A percentile compares a stretch with the other conserved stretches of the same genome.
Evolutionary conservation across 768 basidiomycete genomes (phyloP).

Genomic region (Gautieria morchelliformis): DNA sequence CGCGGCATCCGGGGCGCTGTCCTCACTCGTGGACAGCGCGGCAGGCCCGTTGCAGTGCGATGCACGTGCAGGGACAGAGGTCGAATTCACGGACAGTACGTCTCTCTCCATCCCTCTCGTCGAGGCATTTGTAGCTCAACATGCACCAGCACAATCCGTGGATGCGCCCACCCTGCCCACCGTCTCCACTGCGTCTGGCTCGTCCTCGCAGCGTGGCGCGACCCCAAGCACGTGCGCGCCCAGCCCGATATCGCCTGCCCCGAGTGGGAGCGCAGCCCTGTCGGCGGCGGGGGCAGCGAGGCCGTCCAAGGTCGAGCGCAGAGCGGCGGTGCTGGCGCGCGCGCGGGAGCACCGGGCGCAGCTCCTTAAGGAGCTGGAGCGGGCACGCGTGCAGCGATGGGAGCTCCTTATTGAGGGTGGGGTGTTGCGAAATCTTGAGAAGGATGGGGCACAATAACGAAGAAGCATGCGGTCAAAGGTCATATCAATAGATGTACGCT

Average conservation of each 20-base stretch:
- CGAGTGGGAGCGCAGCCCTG: not conserved
- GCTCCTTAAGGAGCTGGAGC: constrained; percentile 45
- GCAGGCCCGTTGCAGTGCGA: not conserved
- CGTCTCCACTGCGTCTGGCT: constrained; percentile 27
- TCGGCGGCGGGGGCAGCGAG: not conserved
- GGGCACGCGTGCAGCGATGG: constrained; percentile 61
- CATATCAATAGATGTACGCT: not conserved
- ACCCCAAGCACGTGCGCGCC: constrained; percentile 11
- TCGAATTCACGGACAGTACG: not conserved
- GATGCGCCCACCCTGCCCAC: constrained; percentile 1
- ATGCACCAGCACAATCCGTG: not conserved
- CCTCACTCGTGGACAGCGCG: not conserved
- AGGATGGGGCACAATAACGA: constrained; percentile 11
- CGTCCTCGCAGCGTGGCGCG: constrained; percentile 37
- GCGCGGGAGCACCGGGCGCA: constrained; percentile 45
- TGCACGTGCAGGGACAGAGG: not conserved
- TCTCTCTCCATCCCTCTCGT: not conserved
- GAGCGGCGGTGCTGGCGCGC: constrained; percentile 37
- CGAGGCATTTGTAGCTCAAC: not conserved
- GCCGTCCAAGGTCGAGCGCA: constrained; percentile 18
- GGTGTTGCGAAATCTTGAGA: constrained; percentile 41
- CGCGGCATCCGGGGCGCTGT: not conserved
- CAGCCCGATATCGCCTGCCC: not conserved
- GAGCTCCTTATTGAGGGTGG: constrained; percentile 64
- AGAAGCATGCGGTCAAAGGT: not conserved